Base-by-base conservation (phyloP, 2,329 filamentous ascomycete species). In the Colletotrichum sp. region DNA sequence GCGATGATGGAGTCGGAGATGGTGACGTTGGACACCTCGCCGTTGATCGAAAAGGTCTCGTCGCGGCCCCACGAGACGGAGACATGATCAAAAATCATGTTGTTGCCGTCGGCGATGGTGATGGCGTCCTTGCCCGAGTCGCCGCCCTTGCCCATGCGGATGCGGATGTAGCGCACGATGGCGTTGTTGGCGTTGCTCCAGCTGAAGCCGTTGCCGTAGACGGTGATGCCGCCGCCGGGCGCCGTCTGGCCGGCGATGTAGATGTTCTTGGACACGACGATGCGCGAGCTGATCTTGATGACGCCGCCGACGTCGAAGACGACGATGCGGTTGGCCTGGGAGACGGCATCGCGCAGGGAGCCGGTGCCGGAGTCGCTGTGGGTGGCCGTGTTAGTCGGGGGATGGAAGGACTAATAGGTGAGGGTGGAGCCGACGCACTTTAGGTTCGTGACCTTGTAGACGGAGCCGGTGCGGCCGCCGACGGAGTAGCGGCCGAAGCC, bases 81-180 rank as follows among this genome's bases (percentile, higher is more conserved):
- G 36, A 90, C 82, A 77, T 91, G 90, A 79, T 91, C 90, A 78
- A 91, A 89, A 62, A 91, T 91, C 84, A 91, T 89, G 77, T 87
- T 89, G 36, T 82, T 82, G 9, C 89, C 89, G 10, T 89, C 85
- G 7, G 89, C 89, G 72, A 92, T 90, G 21, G 85, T 87, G 57
- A 90, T 85, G 3, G 85, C 90, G 75, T 90, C 89, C 79, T 92
- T 91, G 9, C 89, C 89, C 4, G 85, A 86, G n/a, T 83, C 83
- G 6, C 89, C 89, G 8, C 84, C 82, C 65, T 85, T 88, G 39
- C 89, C 89, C 88, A 90, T 90, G 30, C 89, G 87, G 70, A 91
- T 87, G 21, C 89, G 86, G 24, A 91, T 85, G 80, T 91, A 90
- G n/a, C 90, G 86, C 36, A 90, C 86, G 75, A 91, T 90, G 32